A percentile compares a stretch with the other conserved stretches of the same genome.
Conservation (phyloP, 371 early-diverging fungal genomes). For the Coemansia sp. region DNA sequence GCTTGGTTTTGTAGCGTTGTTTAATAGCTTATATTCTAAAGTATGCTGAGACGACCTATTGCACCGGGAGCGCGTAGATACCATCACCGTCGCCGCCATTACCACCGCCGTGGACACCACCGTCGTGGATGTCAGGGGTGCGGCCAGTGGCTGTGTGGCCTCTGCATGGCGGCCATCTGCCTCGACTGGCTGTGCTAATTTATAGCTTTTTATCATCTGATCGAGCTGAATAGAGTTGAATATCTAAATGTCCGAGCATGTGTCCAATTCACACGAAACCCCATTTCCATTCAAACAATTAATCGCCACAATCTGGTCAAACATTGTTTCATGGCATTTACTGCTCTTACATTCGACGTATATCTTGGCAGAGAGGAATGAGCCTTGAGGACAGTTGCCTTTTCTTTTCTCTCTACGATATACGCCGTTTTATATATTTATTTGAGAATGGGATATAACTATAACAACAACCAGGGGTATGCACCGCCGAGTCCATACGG, state of each 20-base stretch:
- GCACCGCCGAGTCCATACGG: constrained; percentile 9
- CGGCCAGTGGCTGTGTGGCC: neutral
- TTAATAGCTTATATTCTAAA: neutral
- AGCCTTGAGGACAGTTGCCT: neutral
- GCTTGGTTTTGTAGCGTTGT: neutral
- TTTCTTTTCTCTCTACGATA: neutral
- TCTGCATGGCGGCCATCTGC: neutral
- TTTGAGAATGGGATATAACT: neutral
- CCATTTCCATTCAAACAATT: neutral
- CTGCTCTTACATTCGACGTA: neutral
- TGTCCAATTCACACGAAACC: neutral
- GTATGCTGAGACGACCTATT: neutral
- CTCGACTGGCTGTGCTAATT: constrained; percentile 6
- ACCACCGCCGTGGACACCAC: constrained; percentile 3
- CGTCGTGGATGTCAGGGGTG: neutral
- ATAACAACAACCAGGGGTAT: constrained; percentile 2
- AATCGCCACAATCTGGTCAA: no score
- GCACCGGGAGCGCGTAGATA: constrained; percentile 1
- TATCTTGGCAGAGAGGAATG: constrained; percentile 1
- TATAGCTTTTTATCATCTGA: no score
- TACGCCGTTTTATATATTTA: neutral
- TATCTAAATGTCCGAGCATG: neutral
- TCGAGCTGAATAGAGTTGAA: no score
- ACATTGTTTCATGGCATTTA: neutral
- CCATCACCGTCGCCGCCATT: neutral